Base-by-base conservation (phyloP, 176 grass and related monocot species). In the Secale cereale region DNA sequence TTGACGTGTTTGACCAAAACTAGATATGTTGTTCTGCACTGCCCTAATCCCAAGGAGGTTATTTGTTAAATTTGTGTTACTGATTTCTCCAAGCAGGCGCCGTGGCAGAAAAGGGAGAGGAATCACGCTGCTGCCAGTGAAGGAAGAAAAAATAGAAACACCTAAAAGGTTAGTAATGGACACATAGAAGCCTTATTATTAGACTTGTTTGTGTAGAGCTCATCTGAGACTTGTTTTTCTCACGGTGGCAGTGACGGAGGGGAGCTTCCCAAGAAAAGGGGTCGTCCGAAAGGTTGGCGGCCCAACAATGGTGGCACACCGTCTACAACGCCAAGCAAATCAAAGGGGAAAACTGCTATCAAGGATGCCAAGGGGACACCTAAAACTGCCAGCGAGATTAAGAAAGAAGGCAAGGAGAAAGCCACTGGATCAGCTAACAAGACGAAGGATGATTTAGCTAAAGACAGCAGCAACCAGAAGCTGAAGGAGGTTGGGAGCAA, bases 261-360 rank as follows among this genome's bases (percentile, higher is more conserved):
- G 45, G 92, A 91, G 46, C 60, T 70, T 65, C 87, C 76, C 52
- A 94, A 90, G 76, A 87, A 76, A 57, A 94, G 86, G 70, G 93
- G 93, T 25, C 82, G 93, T 39, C 88, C 93, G 4, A 94, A 94
- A 86, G 79, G 78, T 63, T 50, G 25, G 62, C 76, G 65, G 30
- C 52, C 93, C 22, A 88, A 74, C 69, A 87, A 83, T 46, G 40
- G 74, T 20, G 52, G 74, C 3, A 86, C 70, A 82, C 69, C 88
- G 0, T 64, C 86, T 48, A 33, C 60, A 62, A 91, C 76, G 81
- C 37, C 89, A 62, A 87, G 81, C 31, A 82, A 78, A 78, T 67
- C 83, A 12, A 86, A 80, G 65, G 92, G 77, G 27, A 94, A 94
- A 82, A 32, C 86, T 81, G 50, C 32, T 50, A 81, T 29, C 9